Base-by-base conservation (phyloP, 73 alveolate species). In the Paramecium tetraurelia region DNA sequence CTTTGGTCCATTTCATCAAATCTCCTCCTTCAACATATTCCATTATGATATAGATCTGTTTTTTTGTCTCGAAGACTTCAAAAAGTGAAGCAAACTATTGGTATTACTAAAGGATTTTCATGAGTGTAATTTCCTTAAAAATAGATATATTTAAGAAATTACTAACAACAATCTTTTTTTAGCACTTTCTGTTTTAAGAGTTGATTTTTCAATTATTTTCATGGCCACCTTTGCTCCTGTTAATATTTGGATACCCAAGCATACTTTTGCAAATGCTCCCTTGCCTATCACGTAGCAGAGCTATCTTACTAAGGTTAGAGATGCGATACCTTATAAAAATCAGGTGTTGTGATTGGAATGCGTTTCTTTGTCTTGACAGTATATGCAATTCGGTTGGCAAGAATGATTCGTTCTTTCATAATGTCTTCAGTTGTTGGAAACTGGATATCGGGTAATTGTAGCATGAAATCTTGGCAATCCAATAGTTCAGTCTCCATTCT, bases 141-240 rank as follows among this genome's bases (percentile, higher is more conserved):
- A 40, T 92, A 11, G 93, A 93, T 58, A 76, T 5, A 21, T 20
- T 33, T 59, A 94, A 31, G 69, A 0, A 5, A 95, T 95, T 94
- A 97, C 99, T 80, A 96, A 94, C 86, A 98, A 94, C 2, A 98
- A 97, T 86, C 98, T 96, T 80, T 95, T 94, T 85, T 96, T 96
- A 5, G 99, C 97, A 85, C 95, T 95, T 38, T 98, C 99, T 93
- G 97, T 98, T 53, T 95, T 93, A 76, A 98, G 94, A 86, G 94
- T 94, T 22, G 97, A 92, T 93, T 98, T 98, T 93, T 98, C 98
- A 89, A 98, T 97, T 5, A 99, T 95, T 86, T 98, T 98, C 40
- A 98, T 98, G 16, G 99, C 99, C 0, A 98, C 99, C 11, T 97
- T 93, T 71, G 97, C 97, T 10, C 99, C 99, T 46, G 99, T 98